Base-by-base conservation (phyloP, 2,329 filamentous ascomycete species). In the Fusarium sp. region DNA sequence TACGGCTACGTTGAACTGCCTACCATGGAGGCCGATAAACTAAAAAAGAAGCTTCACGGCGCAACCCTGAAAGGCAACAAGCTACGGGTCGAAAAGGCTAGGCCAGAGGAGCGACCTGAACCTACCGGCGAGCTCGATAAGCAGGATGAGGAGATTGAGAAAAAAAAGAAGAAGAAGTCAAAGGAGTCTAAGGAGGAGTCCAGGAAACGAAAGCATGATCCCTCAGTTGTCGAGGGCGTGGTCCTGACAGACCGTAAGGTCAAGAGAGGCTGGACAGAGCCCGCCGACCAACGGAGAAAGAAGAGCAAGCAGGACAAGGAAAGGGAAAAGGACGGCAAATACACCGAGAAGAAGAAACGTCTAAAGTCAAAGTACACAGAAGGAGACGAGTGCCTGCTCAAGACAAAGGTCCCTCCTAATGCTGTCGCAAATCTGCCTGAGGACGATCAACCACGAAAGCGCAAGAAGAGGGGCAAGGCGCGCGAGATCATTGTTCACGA, bases 1-100 rank as follows among this genome's bases (percentile, higher is more conserved):
- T 99, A 93, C 88, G 96, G 95, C 56, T 99, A 92, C 80, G 84
- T 98, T 62, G 94, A 96, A 46, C 81, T 99, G 37, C 94, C 94
- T 1, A 80, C 78, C 5, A 87, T 88, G 79, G 94, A 97, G 69
- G 96, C 95, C 11, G 91, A 95, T n/a, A 97, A 94, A 79, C 80
- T 98, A 54, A 93, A 90, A 81, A 95, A 91, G 81, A 98, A 96
- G 81, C 85, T 98, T 49, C 92, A 97, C 83, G 95, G 95, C 32
- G 87, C 91, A 3, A 91, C 92, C 24, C 81, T 99, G 57, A 96
- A 91, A 76, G 96, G 96, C 10, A 84, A 85, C 62, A 98, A 97
- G 79, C 88, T 98, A 73, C 89, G 89, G 61, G 87, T 99, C 61
- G 93, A 97, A 73, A 89, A 90, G 67, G 96, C 96, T 8, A 88